A percentile compares a stretch with the other conserved stretches of the same genome.
Evolutionary conservation across 1,284 basidiomycete genomes (phyloP).

Genomic region (Wallemia ichthyophaga): DNA sequence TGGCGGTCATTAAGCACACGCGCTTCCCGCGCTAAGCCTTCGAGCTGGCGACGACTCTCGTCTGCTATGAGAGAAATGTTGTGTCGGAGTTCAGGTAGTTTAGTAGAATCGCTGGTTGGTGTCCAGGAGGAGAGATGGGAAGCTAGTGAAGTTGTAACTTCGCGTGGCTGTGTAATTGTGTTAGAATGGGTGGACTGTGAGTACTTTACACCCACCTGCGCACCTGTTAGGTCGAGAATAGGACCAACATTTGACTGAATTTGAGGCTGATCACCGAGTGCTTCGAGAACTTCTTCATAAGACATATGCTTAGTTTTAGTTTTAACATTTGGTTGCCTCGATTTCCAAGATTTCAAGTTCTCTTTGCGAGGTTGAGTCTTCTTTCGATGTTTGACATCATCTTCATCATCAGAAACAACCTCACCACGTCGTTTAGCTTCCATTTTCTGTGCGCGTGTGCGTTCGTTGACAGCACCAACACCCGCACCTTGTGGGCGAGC

Average conservation of each 20-base stretch:
- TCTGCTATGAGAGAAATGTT: conserved; percentile 68
- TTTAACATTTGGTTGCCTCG: conserved; percentile 37
- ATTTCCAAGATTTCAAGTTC: conserved; percentile 15
- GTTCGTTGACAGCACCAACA: conserved; percentile 57
- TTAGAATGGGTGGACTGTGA: conserved; percentile 19
- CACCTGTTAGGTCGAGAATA: conserved; percentile 80
- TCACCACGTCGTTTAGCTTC: conserved; percentile 43
- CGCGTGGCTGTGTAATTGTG: background rate
- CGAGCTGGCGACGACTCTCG: conserved; percentile 46
- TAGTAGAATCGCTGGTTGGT: conserved; percentile 48
- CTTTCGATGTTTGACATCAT: conserved; percentile 22
- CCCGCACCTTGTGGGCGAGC: conserved; percentile 47
- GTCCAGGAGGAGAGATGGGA: conserved; percentile 35
- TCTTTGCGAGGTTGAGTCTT: conserved; percentile 5
- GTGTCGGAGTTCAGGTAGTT: conserved; percentile 80
- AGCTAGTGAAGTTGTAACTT: conserved; percentile 1
- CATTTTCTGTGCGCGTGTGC: conserved; percentile 55
- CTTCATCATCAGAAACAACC: conserved; percentile 38
- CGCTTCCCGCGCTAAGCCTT: conserved; percentile 65
- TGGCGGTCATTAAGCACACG: conserved; percentile 47
- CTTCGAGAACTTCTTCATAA: conserved; percentile 72
- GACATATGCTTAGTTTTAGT: conserved; percentile 67
- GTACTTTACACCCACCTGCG: conserved; percentile 49
- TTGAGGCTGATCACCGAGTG: conserved; percentile 29
- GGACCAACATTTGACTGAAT: conserved; percentile 33